These are phyloP conservation scores for Septoria petroselini DNA, from an alignment of 2,329 filamentous ascomycete species.

Conservation along the genomic window DNA sequence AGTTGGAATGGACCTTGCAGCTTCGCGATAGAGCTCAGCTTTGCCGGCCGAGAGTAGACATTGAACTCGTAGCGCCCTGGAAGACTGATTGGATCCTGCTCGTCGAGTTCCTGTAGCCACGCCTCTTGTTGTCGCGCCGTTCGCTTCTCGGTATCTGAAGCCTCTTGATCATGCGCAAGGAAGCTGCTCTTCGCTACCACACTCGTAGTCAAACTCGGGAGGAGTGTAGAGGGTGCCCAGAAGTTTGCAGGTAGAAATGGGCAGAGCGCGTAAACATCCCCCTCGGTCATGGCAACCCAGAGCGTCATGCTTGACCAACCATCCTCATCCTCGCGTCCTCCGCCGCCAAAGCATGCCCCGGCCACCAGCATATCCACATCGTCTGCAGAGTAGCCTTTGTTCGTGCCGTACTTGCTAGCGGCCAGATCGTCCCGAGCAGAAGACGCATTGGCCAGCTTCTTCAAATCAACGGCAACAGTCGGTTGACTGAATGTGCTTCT, in stretches of 20 bases:
- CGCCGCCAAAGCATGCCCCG: constrained; percentile 82
- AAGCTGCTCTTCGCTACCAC: constrained; percentile 68
- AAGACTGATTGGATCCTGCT: constrained; percentile 22
- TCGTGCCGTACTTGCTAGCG: constrained; percentile 69
- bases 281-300: constrained; percentile 92
- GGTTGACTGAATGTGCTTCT: constrained; percentile 84
- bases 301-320: constrained; percentile 93
- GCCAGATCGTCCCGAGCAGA: constrained; percentile 79
- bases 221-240: constrained; percentile 67
- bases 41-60: constrained; percentile 55
- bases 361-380: constrained; percentile 91
- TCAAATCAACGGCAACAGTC: constrained; percentile 78
- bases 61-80: constrained; percentile 48
- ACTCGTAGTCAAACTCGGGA: constrained; percentile 78
- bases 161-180: constrained; percentile 42
- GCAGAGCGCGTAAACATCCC: constrained; percentile 89
- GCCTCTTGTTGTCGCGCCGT: constrained; percentile 54
- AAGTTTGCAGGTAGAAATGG: constrained; percentile 84
- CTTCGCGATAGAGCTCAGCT: constrained; percentile 55
- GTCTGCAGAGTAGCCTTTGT: constrained; percentile 83
- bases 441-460: constrained; percentile 81
- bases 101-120: constrained; percentile 48
- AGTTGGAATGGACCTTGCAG: constrained; percentile 62
- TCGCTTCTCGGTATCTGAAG: constrained; percentile 46
- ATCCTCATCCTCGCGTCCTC: constrained; percentile 55